Conservation (phyloP, 106 monocot genomes). For the Iris macrosiphon region DNA sequence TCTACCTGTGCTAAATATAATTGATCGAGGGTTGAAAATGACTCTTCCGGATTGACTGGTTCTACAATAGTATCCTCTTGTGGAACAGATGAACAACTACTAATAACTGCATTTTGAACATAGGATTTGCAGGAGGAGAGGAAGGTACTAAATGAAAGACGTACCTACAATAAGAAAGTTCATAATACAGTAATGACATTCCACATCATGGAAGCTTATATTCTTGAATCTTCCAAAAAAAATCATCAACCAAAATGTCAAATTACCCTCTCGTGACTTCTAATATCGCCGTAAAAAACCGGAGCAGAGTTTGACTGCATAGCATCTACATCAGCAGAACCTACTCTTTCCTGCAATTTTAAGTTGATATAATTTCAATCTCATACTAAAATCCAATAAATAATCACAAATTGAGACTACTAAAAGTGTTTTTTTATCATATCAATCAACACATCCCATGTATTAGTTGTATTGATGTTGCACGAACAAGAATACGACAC, state of each 20-base stretch:
- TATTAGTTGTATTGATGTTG: too few relatives aligned
- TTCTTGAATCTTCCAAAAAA: too few relatives aligned
- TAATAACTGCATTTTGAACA: conserved; percentile 16
- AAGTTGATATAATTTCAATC: background rate
- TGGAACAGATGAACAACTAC: conserved; percentile 7
- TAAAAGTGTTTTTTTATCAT: background rate
- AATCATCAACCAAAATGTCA: too few relatives aligned
- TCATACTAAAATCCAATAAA: conserved; percentile 1
- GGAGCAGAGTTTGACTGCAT: conserved; percentile 69
- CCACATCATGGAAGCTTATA: too few relatives aligned
- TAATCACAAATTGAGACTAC: background rate
- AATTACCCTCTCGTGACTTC: conserved; percentile 75
- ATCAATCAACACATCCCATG: too few relatives aligned
- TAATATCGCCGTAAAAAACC: conserved; percentile 82
- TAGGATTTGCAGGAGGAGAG: conserved; percentile 50
- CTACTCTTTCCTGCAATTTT: conserved; percentile 60
- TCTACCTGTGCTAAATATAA: conserved; percentile 89
- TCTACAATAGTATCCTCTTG: conserved; percentile 6
- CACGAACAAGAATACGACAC: background rate
- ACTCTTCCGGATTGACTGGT: conserved; percentile 18
- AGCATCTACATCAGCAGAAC: conserved; percentile 56
- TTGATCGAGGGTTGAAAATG: conserved; percentile 27
- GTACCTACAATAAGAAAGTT: conserved; percentile 40
- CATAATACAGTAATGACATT: background rate
- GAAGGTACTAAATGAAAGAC: conserved; percentile 63